Percentiles rank a stretch among this genome's conserved stretches.
phyloP scores from a whole-genome alignment of 2,329 filamentous ascomycete species.

The Fusarium incarnatum region DNA sequence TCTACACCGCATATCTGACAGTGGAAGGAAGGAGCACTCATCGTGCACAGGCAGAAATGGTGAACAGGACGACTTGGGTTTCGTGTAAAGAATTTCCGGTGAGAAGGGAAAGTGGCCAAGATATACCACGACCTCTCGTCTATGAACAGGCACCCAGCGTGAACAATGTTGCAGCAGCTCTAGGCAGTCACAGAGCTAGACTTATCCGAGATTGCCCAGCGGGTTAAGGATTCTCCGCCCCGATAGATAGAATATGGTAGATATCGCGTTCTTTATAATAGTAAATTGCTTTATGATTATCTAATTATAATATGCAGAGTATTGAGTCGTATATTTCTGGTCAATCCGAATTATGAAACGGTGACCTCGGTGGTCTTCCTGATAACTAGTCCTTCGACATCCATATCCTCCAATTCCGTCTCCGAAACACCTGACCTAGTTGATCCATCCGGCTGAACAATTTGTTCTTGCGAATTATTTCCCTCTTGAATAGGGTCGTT shows the following conservation, averaged over 20 bases:
- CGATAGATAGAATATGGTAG: no score
- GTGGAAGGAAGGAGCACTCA: not conserved
- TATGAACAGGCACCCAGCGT: not conserved
- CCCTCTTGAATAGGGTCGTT: not conserved
- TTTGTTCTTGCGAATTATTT: conserved; percentile 24
- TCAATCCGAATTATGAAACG: not conserved
- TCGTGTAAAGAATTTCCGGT: not conserved
- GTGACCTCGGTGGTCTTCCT: conserved; percentile 41
- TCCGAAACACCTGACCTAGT: conserved; percentile 17
- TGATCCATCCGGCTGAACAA: conserved; percentile 23
- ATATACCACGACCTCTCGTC: rapidly evolving
- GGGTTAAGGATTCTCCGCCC: not conserved
- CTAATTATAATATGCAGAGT: not conserved
- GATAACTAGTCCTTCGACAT: conserved; percentile 30
- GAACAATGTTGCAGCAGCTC: not conserved
- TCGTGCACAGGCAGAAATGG: not conserved
- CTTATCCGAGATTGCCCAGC: not conserved
- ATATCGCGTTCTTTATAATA: not conserved
- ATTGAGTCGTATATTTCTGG: rapidly evolving
- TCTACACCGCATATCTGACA: conserved; percentile 17
- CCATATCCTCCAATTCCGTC: conserved; percentile 20
- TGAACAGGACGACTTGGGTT: not conserved
- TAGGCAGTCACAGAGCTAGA: not conserved
- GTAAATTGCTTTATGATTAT: not conserved
- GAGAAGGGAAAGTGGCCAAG: not conserved